Conservation (phyloP, 2,329 filamentous ascomycete genomes). For the Colletotrichum tropicicola region DNA sequence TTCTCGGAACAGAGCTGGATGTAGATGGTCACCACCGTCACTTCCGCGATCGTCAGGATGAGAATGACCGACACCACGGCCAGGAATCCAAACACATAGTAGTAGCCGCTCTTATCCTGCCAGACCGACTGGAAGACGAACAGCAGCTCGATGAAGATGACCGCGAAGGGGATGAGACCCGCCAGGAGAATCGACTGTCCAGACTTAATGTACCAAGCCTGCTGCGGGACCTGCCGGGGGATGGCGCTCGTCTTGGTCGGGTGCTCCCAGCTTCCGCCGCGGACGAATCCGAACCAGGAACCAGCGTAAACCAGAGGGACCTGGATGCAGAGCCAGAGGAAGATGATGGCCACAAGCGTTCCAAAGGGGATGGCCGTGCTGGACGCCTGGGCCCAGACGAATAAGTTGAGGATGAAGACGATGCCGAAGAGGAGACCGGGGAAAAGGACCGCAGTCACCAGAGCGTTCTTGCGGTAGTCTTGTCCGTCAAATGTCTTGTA, state of each 20-base stretch:
- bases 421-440: constrained; percentile 80
- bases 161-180: constrained; percentile 83
- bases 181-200: constrained; percentile 74
- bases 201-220: constrained; percentile 78
- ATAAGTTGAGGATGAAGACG: constrained; percentile 84
- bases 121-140: constrained; percentile 89
- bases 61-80: constrained; percentile 78
- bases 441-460: constrained; percentile 81
- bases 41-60: constrained; percentile 81
- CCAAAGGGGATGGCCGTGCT: constrained; percentile 88
- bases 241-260: constrained; percentile 80
- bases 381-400: constrained; percentile 90
- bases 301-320: constrained; percentile 85
- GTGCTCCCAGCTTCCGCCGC: constrained; percentile 77
- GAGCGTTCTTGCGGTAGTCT: constrained; percentile 78
- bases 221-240: constrained; percentile 77
- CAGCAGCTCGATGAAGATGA: constrained; percentile 87
- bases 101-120: constrained; percentile 92
- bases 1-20: constrained; percentile 86
- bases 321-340: constrained; percentile 87
- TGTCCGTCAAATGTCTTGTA: constrained; percentile 85
- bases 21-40: constrained; percentile 85
- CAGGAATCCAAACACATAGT: constrained; percentile 90
- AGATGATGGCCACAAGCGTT: constrained; percentile 76
- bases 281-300: constrained; percentile 78